Conservation (phyloP, 306 rosid species). For the Cucumis hystrix region DNA sequence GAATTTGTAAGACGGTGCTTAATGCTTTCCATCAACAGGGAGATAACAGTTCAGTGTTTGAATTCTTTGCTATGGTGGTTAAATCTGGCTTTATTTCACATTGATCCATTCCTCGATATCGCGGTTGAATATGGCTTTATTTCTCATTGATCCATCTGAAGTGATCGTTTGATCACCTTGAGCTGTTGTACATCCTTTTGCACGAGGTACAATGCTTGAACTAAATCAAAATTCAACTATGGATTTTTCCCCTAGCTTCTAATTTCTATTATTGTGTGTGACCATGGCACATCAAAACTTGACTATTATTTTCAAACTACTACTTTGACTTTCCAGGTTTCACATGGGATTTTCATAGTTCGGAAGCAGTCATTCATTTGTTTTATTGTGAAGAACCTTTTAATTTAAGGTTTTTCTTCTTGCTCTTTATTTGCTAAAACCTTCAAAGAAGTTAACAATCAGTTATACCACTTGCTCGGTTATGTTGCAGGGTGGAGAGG, state of each 20-base stretch:
- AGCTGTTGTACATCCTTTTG: not conserved
- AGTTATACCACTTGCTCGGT: not conserved
- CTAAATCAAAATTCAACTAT: not conserved
- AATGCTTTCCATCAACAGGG: slow-evolving; percentile 16
- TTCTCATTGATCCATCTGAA: slow-evolving; percentile 15
- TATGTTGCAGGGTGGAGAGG: not conserved
- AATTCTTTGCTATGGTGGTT: slow-evolving; percentile 27
- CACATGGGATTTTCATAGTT: not conserved
- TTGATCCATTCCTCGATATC: slow-evolving; percentile 19
- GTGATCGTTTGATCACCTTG: not conserved
- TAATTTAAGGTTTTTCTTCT: not conserved
- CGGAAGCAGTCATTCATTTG: not conserved
- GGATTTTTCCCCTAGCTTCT: not conserved
- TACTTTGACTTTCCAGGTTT: not conserved
- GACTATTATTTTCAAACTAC: not conserved
- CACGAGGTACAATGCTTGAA: slow-evolving; percentile 1
- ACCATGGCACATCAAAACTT: not conserved
- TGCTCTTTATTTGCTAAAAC: not conserved
- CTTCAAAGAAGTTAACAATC: not conserved
- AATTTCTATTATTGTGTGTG: not conserved
- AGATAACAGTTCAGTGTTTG: slow-evolving; percentile 15
- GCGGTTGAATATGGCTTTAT: slow-evolving; percentile 29
- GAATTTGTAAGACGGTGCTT: slow-evolving; percentile 34
- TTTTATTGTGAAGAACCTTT: not conserved
- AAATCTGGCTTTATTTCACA: slow-evolving; percentile 27